phyloP scores from a whole-genome alignment of 2,329 filamentous ascomycete species.

The Fusarium musae region DNA sequence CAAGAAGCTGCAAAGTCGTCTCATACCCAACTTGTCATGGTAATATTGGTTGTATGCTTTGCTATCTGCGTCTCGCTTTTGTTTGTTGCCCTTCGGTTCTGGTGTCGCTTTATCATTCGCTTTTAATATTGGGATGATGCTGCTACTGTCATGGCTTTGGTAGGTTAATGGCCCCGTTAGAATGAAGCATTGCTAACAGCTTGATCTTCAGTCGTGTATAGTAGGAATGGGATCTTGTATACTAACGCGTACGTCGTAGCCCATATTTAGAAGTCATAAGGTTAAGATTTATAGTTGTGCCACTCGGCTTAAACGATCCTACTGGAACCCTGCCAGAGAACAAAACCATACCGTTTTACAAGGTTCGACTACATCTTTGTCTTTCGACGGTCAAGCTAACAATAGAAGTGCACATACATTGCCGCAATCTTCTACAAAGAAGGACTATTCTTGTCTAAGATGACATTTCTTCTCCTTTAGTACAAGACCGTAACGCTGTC shows the following conservation, averaged over 20 bases:
- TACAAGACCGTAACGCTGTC: constrained; percentile 25
- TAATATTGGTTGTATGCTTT: constrained; percentile 3
- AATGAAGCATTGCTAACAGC: background rate
- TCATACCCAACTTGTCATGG: background rate
- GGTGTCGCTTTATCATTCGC: constrained; percentile 10
- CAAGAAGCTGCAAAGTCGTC: background rate
- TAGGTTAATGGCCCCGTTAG: background rate
- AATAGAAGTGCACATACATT: constrained; percentile 18
- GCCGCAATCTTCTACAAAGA: constrained; percentile 12
- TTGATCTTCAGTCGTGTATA: constrained; percentile 3
- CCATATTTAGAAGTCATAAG: rapidly evolving
- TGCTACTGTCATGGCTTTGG: constrained; percentile 16
- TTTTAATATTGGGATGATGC: constrained; percentile 20
- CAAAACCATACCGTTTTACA: background rate
- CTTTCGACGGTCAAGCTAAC: background rate
- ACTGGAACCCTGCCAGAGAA: background rate
- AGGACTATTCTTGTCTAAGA: constrained; percentile 8
- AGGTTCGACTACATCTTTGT: background rate
- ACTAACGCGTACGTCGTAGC: constrained; percentile 7
- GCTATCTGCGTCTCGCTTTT: background rate
- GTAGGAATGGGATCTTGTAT: constrained; percentile 10
- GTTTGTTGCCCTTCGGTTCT: constrained; percentile 17
- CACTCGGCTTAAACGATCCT: constrained; percentile 14
- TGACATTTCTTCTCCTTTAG: constrained; percentile 36
- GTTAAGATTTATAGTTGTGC: constrained; percentile 19